Percentiles rank a stretch among this genome's conserved stretches.
Evolutionary conservation across 2,329 filamentous ascomycete species (phyloP).

Genomic region (Alternaria solani): DNA sequence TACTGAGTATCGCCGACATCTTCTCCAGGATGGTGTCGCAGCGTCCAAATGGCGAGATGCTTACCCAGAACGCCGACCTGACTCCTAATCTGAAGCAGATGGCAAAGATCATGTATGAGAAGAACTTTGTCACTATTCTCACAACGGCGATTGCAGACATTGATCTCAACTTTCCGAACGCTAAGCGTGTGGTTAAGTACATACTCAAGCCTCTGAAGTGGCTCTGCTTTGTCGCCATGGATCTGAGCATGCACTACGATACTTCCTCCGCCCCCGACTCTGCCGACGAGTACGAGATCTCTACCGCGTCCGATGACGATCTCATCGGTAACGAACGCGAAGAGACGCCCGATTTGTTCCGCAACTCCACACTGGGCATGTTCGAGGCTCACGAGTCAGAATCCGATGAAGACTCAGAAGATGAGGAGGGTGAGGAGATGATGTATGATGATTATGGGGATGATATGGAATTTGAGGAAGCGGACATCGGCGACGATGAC

Average conservation of each 20-base stretch:
- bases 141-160: conserved; percentile 94
- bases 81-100: conserved; percentile 78
- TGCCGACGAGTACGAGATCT: conserved; percentile 84
- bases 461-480: conserved; percentile 90
- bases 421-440: conserved; percentile 66
- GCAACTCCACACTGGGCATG: conserved; percentile 95
- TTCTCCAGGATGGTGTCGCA: conserved; percentile 91
- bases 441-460: conserved; percentile 93
- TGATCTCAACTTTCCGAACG: conserved; percentile 90
- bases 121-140: conserved; percentile 88
- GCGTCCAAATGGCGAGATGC: conserved; percentile 44
- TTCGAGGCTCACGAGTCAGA: conserved; percentile 87
- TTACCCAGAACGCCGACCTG: conserved; percentile 49
- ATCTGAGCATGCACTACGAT: conserved; percentile 82
- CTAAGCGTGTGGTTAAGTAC: conserved; percentile 95
- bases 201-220: conserved; percentile 89
- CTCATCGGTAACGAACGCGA: conserved; percentile 76
- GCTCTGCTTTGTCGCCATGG: conserved; percentile 85
- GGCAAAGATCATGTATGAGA: conserved; percentile 96
- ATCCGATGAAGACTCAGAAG: conserved; percentile 71
- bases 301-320: conserved; percentile 87
- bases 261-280: conserved; percentile 72
- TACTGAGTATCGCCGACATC: conserved; percentile 87
- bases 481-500: conserved; percentile 70
- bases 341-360: conserved; percentile 95